A percentile compares a stretch with the other conserved stretches of the same genome.
These are phyloP conservation scores for Grosmannia penicillata DNA, from an alignment of 2,329 filamentous ascomycete genomes.

Conservation along the genomic window DNA sequence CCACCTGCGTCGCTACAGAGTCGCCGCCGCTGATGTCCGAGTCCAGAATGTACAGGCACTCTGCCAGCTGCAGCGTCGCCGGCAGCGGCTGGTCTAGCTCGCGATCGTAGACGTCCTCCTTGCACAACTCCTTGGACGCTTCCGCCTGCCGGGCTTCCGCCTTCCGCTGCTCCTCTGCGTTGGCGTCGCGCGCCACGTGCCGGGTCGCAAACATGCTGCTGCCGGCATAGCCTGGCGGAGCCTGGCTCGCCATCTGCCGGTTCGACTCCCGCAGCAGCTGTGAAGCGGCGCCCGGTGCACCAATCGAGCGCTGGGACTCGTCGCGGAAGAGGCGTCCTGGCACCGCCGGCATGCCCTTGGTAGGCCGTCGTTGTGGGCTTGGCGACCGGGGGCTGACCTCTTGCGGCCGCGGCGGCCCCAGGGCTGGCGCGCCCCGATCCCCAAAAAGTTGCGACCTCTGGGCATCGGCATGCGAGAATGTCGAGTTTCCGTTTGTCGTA, in stretches of 20 bases:
- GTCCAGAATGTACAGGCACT: slow-evolving; percentile 41
- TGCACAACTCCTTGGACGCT: slow-evolving; percentile 40
- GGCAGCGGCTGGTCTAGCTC: slow-evolving; percentile 45
- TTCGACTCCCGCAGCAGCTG: slow-evolving; percentile 28
- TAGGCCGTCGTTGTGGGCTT: slow-evolving; percentile 41
- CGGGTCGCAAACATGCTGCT: slow-evolving; percentile 13
- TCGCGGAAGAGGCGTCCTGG: slow-evolving; percentile 31
- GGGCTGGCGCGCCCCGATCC: slow-evolving; percentile 35
- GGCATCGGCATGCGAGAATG: slow-evolving; percentile 29
- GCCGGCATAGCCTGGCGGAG: background rate
- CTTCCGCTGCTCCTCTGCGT: slow-evolving; percentile 34
- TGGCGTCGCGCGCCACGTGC: slow-evolving; percentile 30
- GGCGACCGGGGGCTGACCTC: slow-evolving; percentile 54
- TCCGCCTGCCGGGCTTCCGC: slow-evolving; percentile 39
- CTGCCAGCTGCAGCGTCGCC: slow-evolving; percentile 47
- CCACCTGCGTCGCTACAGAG: slow-evolving; percentile 46
- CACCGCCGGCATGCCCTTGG: slow-evolving; percentile 3
- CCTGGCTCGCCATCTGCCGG: slow-evolving; percentile 20
- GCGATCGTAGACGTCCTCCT: slow-evolving; percentile 54
- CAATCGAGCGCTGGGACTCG: slow-evolving; percentile 40
- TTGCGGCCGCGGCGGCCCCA: slow-evolving; percentile 35
- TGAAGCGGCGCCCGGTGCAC: slow-evolving; percentile 43
- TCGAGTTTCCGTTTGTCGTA: slow-evolving; percentile 27
- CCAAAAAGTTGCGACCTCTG: slow-evolving; percentile 35
- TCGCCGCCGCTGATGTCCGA: slow-evolving; percentile 36